Base-by-base conservation (phyloP, 139 green algal genomes). In the Chlorella ohadii region DNA sequence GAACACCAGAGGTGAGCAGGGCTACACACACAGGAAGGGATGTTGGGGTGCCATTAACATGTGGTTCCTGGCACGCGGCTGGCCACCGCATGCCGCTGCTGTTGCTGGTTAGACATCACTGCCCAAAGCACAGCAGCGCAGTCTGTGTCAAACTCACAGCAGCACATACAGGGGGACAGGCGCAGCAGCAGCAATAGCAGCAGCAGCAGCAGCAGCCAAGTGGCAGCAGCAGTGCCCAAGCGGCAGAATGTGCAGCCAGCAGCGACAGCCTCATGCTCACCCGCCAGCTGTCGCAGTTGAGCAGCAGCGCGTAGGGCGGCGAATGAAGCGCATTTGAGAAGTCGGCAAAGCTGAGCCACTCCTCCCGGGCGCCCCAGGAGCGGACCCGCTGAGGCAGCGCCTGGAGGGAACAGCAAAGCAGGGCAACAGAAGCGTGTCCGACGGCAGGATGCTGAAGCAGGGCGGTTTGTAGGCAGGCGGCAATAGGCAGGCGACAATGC, bases 231-330 rank as follows among this genome's bases (percentile, higher is more conserved):
- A 55, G 11, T 11, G n/a, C n/a, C n/a, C n/a, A n/a, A n/a, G n/a
- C n/a, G n/a, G n/a, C 44, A 55, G 44, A 6, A 11, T 55, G 44
- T 11, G 11, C 7, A 55, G 44, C 44, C 44, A 6, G 7, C 44
- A 55, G 7, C 6, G 44, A 6, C 6, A 15, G 16, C 33, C 13
- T 16, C 5, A 11, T 4, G 15, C 76, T 61, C 56, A 89, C 86
- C 83, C 85, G 67, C 91, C 91, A 95, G 63, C 51, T 78, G 31
- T 94, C 89, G 75, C 88, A 93, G 80, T 86, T 82, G 5, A 95
- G 72, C 34, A 95, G 80, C 16, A 82, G 73, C 4, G 71, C n/a
- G 72, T 88, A 92, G 0, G 90, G 88, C 12, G 66, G 51, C 17
- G 86, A 83, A 39, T 92, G 88, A 79, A 95, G 66, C 72, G 79